These are phyloP conservation scores for Closterium sp. DNA, from an alignment of 139 green algal genomes.

Conservation along the genomic window DNA sequence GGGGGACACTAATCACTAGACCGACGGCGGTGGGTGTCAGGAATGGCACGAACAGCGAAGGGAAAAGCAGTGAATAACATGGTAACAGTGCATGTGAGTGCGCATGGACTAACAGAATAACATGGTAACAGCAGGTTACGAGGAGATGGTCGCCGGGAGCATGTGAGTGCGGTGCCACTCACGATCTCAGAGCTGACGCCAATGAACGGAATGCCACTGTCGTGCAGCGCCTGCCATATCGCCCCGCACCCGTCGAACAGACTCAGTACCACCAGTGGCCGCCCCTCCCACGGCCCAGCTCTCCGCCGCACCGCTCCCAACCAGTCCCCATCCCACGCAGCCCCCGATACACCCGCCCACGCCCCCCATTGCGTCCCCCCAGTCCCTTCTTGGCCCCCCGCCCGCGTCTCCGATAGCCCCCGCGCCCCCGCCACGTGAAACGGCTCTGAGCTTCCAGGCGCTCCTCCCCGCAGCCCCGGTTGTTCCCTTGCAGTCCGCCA, in stretches of 20 bases:
- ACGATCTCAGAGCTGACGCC: constrained; percentile 29
- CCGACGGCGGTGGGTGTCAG: too few relatives aligned
- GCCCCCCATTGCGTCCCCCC: not conserved
- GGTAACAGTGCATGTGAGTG: not conserved
- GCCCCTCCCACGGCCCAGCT: constrained; percentile 17
- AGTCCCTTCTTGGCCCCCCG: not conserved
- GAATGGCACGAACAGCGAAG: too few relatives aligned
- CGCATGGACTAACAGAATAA: not conserved
- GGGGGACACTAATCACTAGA: too few relatives aligned
- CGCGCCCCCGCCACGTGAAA: not conserved
- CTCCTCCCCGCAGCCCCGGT: too few relatives aligned
- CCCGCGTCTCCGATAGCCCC: not conserved
- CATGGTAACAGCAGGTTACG: not conserved
- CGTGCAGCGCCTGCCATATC: constrained; percentile 25
- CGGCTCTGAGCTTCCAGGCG: too few relatives aligned
- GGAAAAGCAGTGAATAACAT: not conserved
- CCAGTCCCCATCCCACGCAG: not conserved
- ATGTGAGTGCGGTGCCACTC: too few relatives aligned
- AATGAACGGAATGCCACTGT: not conserved
- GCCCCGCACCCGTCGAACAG: constrained; percentile 34
- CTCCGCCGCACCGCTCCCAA: not conserved
- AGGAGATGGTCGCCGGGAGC: too few relatives aligned
- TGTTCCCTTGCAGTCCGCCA: too few relatives aligned
- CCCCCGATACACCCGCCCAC: not conserved
- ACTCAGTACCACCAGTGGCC: constrained; percentile 15